Conservation (phyloP, 2,329 filamentous ascomycete species). For the Erysiphe pulchra region DNA sequence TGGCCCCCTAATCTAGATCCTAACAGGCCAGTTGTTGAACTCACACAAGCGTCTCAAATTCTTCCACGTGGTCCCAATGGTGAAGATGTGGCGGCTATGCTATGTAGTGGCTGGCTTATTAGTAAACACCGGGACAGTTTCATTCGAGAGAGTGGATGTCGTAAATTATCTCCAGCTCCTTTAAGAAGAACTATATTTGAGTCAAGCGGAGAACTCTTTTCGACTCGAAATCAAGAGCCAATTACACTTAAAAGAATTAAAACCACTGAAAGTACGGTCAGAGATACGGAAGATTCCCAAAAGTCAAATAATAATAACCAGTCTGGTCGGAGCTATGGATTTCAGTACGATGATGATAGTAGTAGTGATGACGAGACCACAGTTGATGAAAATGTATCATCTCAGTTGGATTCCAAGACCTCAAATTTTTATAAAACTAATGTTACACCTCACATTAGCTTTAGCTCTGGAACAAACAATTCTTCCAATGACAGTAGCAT, state of each 20-base stretch:
- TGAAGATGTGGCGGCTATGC: constrained; percentile 1
- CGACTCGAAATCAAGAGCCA: background rate
- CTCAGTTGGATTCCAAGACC: background rate
- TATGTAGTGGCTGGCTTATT: constrained; percentile 1
- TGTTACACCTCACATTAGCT: background rate
- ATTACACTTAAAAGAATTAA: background rate
- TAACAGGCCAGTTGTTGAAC: background rate
- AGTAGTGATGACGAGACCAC: background rate
- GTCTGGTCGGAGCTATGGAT: background rate
- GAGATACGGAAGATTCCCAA: background rate
- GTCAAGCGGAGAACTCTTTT: background rate
- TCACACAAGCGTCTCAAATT: background rate
- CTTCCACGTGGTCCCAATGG: constrained; percentile 1
- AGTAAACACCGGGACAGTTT: background rate
- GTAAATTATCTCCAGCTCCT: background rate
- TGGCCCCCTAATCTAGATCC: constrained; percentile 1
- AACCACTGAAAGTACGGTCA: background rate
- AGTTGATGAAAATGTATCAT: background rate
- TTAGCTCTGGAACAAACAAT: background rate
- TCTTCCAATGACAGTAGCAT: background rate
- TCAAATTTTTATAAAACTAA: background rate
- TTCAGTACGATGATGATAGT: constrained; percentile 1
- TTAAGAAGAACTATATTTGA: background rate
- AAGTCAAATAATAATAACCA: background rate
- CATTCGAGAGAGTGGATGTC: background rate